phyloP scores from a whole-genome alignment of 768 basidiomycete species.

The Boletellus ananas region DNA sequence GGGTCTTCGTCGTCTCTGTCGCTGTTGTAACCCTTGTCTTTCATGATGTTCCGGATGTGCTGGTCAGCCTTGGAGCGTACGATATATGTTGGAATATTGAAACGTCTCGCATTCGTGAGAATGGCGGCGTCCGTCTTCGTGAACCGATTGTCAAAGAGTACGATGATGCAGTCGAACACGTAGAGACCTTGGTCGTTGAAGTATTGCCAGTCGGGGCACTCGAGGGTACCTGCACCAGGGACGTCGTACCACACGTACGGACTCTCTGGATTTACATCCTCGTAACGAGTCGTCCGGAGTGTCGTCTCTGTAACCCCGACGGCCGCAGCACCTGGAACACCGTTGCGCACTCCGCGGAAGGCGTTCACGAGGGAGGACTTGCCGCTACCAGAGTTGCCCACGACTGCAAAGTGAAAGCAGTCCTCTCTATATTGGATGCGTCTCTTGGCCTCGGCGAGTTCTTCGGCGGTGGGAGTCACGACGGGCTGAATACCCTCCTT shows the following conservation, averaged over 20 bases:
- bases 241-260: constrained; percentile 24
- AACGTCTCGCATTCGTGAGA: constrained; percentile 13
- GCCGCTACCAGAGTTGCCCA: constrained; percentile 32
- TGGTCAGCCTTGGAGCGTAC: constrained; percentile 22
- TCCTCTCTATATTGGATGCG: constrained; percentile 25
- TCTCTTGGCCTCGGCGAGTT: constrained; percentile 14
- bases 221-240: constrained; percentile 21
- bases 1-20: constrained; percentile 13
- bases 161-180: constrained; percentile 22
- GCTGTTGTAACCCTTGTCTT: constrained; percentile 17
- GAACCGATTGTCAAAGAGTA: constrained; percentile 22
- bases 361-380: constrained; percentile 38
- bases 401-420: constrained; percentile 33
- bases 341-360: constrained; percentile 29
- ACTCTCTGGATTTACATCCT: constrained; percentile 9
- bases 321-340: constrained; percentile 13
- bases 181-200: constrained; percentile 24
- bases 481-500: constrained; percentile 25
- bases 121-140: constrained; percentile 22
- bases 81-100: constrained; percentile 21
- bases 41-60: constrained; percentile 20
- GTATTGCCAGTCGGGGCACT: constrained; percentile 20
- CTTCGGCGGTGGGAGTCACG: constrained; percentile 9
- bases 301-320: constrained; percentile 21
- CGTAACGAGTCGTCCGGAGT: constrained; percentile 11